Evolutionary conservation across 441 rosid species (phyloP), one percentile per base, ranked within the genome.

Genomic region (Gossypium trilobum): DNA sequence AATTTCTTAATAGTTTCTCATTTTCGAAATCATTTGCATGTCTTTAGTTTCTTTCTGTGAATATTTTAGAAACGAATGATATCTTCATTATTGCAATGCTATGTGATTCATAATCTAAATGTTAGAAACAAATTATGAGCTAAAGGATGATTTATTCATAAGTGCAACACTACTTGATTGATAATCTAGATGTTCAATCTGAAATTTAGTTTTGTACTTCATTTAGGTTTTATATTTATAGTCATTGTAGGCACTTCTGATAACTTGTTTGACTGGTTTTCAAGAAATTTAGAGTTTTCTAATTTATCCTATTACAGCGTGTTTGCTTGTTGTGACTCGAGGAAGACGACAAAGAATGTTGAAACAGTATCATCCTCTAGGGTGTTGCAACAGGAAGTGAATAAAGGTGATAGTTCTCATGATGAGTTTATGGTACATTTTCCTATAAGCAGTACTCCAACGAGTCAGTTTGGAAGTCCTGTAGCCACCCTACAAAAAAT

Each of bases 381-480:
- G 56, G 56, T 48, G 13, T 74, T 75, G 52, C 71, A 67, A 51
- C 84, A 76, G 74, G 87, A 80, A 27, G 33, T 33, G 55, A 81
- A 70, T 64, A 42, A 16, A 13, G 57, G 73, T 23, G 82, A 82
- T 16, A 77, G 74, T 68, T 77, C 75, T 57, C 64, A 68, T 50
- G 82, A 82, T 42, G 83, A 75, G 5, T 86, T 76, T 71, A 77
- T 81, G 88, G 68, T 78, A 54, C 78, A 80, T 73, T 77, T 74
- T 68, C 89, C 94, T 48, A 73, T 77, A 2, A 84, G 82, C 87
- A 92, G 89, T 76, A 88, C 92, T 61, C 87, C 94, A 5, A 78
- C 85, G 25, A 88, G 88, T 76, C 90, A 95, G 0, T 87, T 77
- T 65, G 20, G 78, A 54, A 90, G 92, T 79, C 97, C 92, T 72